Evolutionary conservation across 352 stramenopile species (phyloP).

Genomic region (Elongisporangium anandrum): DNA sequence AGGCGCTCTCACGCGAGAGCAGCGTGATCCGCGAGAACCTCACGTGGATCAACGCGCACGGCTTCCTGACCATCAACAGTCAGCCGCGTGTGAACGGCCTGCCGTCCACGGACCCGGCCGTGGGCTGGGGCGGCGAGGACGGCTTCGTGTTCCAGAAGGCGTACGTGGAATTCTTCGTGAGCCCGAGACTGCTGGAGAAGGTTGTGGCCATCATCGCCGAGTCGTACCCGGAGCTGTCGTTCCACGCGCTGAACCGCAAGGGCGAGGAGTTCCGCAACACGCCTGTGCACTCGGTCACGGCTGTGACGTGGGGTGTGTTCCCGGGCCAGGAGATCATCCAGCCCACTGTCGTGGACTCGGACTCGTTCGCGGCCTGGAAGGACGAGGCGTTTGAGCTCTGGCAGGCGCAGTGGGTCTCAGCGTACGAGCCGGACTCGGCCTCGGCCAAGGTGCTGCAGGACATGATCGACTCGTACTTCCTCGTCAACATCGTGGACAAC

Average conservation of each 20-base stretch:
- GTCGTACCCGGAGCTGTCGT: conserved; percentile 75
- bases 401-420: conserved; percentile 95
- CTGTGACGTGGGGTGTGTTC: conserved; percentile 98
- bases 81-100: conserved; percentile 89
- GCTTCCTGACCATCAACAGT: conserved; percentile 97
- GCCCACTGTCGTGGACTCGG: conserved; percentile 96
- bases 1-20: conserved; percentile 92
- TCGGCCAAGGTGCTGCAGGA: conserved; percentile 59
- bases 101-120: conserved; percentile 82
- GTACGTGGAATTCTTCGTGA: conserved; percentile 98
- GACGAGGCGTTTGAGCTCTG: conserved; percentile 98
- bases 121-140: conserved; percentile 94
- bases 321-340: conserved; percentile 92
- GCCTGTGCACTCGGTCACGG: conserved; percentile 85
- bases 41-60: conserved; percentile 80
- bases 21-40: conserved; percentile 79
- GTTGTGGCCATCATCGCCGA: conserved; percentile 47
- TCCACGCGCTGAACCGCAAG: conserved; percentile 65
- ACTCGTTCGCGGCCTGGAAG: conserved; percentile 93
- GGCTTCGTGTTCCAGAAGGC: conserved; percentile 98
- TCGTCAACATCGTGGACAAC: conserved; percentile 99
- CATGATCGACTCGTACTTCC: conserved; percentile 95
- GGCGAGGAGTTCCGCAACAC: conserved; percentile 75
- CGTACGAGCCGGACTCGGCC: conserved; percentile 89
- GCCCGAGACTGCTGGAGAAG: conserved; percentile 69